These are phyloP conservation scores for Fusarium mexicanum DNA, from an alignment of 2,329 filamentous ascomycete species.

Conservation along the genomic window DNA sequence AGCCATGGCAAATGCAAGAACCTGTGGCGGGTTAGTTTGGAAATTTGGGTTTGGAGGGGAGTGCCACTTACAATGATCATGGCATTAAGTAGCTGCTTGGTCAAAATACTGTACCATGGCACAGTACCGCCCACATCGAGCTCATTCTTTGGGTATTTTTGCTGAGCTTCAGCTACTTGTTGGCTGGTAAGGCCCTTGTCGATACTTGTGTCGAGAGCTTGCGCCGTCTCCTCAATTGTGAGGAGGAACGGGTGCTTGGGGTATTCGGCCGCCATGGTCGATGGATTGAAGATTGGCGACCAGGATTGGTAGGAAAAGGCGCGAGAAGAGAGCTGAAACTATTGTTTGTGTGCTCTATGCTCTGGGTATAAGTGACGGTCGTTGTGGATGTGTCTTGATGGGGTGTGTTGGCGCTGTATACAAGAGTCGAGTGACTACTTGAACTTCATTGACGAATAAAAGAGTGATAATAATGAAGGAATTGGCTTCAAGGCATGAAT, in stretches of 20 bases:
- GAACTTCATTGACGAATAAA: conserved; percentile 24
- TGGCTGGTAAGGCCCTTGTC: conserved; percentile 72
- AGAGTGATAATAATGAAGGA: neutral
- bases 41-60: neutral
- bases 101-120: conserved; percentile 75
- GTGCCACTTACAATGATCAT: conserved; percentile 73
- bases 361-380: neutral
- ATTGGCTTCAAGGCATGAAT: neutral
- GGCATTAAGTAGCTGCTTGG: conserved; percentile 79
- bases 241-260: conserved; percentile 70
- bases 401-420: neutral
- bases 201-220: conserved; percentile 68
- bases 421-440: conserved; percentile 22
- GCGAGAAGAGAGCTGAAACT: neutral
- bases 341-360: conserved; percentile 15
- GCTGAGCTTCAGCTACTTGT: conserved; percentile 67
- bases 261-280: conserved; percentile 59
- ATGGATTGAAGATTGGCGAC: conserved; percentile 9
- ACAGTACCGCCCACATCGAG: conserved; percentile 75
- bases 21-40: conserved; percentile 55
- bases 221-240: conserved; percentile 68
- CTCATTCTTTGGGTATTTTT: conserved; percentile 73
- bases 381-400: neutral
- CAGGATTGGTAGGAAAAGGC: neutral
- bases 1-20: conserved; percentile 81